Conservation (phyloP, 352 stramenopile genomes). For the Saprolegnia parasitica region DNA sequence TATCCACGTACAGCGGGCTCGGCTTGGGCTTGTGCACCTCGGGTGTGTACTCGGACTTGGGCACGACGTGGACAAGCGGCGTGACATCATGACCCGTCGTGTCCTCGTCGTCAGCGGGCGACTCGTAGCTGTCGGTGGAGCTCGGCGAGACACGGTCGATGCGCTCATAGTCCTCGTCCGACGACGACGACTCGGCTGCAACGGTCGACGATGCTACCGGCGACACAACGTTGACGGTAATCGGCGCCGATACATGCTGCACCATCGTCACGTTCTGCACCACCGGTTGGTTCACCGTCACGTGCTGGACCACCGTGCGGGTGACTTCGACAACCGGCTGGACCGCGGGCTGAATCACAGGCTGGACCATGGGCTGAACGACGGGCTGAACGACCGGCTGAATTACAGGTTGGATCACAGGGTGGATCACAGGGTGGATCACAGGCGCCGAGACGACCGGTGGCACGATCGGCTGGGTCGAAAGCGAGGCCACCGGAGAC, state of each 20-base stretch:
- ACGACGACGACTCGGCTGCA: background rate
- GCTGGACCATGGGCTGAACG: background rate
- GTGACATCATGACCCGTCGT: conserved; percentile 20
- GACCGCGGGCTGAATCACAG: background rate
- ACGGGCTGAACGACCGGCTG: too few relatives aligned
- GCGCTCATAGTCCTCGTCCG: background rate
- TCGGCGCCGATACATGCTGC: background rate
- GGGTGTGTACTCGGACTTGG: conserved; percentile 8
- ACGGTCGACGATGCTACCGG: background rate
- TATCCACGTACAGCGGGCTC: background rate
- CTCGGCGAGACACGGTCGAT: background rate
- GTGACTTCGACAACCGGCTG: background rate
- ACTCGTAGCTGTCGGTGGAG: background rate
- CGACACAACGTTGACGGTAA: background rate
- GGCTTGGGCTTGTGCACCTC: conserved; percentile 2
- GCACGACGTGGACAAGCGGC: conserved; percentile 2
- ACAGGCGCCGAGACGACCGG: background rate
- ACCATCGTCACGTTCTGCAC: conserved; percentile 1
- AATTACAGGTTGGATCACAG: too few relatives aligned
- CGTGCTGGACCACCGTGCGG: background rate
- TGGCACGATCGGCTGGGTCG: background rate
- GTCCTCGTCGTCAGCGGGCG: conserved; percentile 8
- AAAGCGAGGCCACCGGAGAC: background rate
- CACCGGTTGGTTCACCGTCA: conserved; percentile 8
- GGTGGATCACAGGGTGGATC: too few relatives aligned